These are phyloP conservation scores for Dimargaris verticillata DNA, from an alignment of 192 early-diverging fungal species.

Conservation along the genomic window DNA sequence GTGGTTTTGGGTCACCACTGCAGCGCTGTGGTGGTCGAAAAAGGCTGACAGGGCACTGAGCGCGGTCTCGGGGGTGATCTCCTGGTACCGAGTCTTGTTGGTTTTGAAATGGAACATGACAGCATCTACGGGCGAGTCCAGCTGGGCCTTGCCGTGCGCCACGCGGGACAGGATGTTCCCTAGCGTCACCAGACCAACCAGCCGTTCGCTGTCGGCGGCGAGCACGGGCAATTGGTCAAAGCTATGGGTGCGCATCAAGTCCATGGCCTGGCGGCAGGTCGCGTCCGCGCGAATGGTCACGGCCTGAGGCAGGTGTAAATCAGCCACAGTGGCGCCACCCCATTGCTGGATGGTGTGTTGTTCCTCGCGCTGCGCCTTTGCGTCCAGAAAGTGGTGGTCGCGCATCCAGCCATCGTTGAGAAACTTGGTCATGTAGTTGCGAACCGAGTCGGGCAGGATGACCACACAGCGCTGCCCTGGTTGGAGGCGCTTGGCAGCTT, in stretches of 20 bases:
- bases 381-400: slow-evolving; percentile 73
- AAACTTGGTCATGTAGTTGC: slow-evolving; percentile 99
- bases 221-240: slow-evolving; percentile 95
- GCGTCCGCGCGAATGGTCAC: slow-evolving; percentile 69
- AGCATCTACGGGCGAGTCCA: slow-evolving; percentile 43
- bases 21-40: slow-evolving; percentile 83
- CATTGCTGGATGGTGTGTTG: slow-evolving; percentile 49
- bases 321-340: slow-evolving; percentile 62
- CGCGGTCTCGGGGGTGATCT: slow-evolving; percentile 73
- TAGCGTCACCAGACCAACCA: slow-evolving; percentile 78
- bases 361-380: slow-evolving; percentile 44
- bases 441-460: slow-evolving; percentile 89
- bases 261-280: slow-evolving; percentile 60
- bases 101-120: slow-evolving; percentile 72
- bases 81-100: slow-evolving; percentile 48
- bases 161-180: slow-evolving; percentile 75
- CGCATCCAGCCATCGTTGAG: slow-evolving; percentile 98
- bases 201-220: slow-evolving; percentile 25
- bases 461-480: slow-evolving; percentile 85
- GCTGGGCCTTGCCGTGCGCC: slow-evolving; percentile 43
- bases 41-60: slow-evolving; percentile 70
- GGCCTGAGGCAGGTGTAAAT: slow-evolving; percentile 68
- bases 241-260: slow-evolving; percentile 71
- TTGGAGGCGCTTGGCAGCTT: slow-evolving; percentile 69
- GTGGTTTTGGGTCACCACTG: slow-evolving; percentile 68